phyloP scores from a whole-genome alignment of 441 rosid species.

The Rhodomyrtus psidioides region DNA sequence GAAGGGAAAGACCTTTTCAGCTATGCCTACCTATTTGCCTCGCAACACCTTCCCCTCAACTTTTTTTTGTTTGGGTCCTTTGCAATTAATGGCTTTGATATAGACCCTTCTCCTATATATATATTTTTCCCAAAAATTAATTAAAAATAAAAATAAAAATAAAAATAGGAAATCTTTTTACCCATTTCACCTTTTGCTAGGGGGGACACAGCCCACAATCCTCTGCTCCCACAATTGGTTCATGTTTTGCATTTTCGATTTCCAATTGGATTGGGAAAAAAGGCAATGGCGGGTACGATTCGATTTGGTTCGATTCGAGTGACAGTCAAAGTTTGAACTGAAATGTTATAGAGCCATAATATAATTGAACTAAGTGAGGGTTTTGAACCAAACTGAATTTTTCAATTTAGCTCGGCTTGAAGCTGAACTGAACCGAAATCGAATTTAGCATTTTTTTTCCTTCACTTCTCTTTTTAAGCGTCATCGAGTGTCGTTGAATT shows the following conservation, averaged over 20 bases:
- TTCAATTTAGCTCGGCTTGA: background rate
- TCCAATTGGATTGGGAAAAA: background rate
- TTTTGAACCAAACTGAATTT: background rate
- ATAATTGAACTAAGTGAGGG: background rate
- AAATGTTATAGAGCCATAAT: background rate
- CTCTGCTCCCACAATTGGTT: background rate
- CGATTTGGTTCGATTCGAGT: background rate
- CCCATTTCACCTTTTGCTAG: background rate
- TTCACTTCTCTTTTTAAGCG: background rate
- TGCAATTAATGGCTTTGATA: background rate
- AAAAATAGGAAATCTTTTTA: background rate
- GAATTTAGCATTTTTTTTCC: background rate
- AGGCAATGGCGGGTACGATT: background rate
- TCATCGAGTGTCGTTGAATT: background rate
- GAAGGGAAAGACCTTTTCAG: background rate
- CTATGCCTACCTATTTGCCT: background rate
- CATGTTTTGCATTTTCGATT: background rate
- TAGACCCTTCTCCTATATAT: background rate
- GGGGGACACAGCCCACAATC: background rate
- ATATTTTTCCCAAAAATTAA: background rate
- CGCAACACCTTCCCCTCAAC: background rate
- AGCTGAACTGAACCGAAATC: accelerated
- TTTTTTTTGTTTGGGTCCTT: background rate
- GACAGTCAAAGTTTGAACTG: background rate
- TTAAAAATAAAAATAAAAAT: no score